Evolutionary conservation across 2,329 filamentous ascomycete genomes (phyloP), one percentile per base, ranked within the genome.

Genomic region (Mycocentrospora acerina): DNA sequence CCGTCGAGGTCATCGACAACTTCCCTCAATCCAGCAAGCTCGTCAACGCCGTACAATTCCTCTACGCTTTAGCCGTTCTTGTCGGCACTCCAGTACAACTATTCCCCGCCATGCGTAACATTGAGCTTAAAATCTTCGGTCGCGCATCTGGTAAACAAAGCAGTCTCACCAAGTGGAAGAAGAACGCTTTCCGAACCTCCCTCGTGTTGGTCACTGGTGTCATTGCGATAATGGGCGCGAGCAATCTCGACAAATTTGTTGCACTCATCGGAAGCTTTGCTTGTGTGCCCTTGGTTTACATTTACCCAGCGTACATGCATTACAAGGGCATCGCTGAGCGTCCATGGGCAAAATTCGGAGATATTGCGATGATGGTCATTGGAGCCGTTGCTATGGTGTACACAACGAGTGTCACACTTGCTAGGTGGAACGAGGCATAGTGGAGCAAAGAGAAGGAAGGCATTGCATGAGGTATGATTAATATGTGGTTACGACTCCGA

Each of bases 1-100:
- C 80, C 55, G 87, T 86, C 42, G 83, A 88, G 57, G 79, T 89
- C 66, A 87, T 89, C 60, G 81, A 82, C 67, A 88, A 88, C 64
- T 88, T 82, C 55, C 85, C 85, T 0, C 85, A 88, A 54, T 73
- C 75, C 51, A 85, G 78, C 64, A 77, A 78, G 38, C 73, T 88
- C n/a, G 85, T 89, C 70, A 88, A 89, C 48, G 80, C 81, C 0
- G 83, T 89, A 7, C 85, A 89, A 55, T 83, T 87, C 58, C 71
- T 88, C 35, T 89, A 89, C 70, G 82, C 83, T 4, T 64, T 88
- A 16, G 85, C 85, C 2, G 83, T 89, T 7, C 71, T 89, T n/a
- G 82, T 82, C 5, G 85, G 85, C 24, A 82, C 82, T 30, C 85
- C 85, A 0, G 85, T 89, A 2, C 85, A 89, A 64, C 75, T 88